A percentile compares a stretch with the other conserved stretches of the same genome.
Conservation (phyloP, 2,329 filamentous ascomycete genomes). For the Zymoseptoria pseudotritici region DNA sequence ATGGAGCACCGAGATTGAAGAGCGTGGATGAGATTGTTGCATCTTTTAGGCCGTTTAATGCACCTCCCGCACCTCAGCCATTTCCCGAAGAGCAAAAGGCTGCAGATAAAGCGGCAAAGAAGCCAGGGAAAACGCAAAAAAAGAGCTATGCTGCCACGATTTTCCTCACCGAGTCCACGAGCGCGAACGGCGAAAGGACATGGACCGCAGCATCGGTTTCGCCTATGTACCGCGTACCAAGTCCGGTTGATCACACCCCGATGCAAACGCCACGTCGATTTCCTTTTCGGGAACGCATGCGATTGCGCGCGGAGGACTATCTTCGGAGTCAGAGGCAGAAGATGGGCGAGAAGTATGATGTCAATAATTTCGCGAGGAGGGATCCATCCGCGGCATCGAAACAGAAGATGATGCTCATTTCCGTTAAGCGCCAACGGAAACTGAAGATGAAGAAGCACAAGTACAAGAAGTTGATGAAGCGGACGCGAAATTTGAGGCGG, state of each 20-base stretch:
- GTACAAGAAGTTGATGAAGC: slow-evolving; percentile 98
- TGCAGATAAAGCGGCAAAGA: slow-evolving; percentile 4
- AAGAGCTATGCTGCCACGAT: slow-evolving; percentile 40
- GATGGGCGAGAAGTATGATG: slow-evolving; percentile 6
- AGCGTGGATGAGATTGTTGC: slow-evolving; percentile 36
- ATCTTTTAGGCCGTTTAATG: slow-evolving; percentile 65
- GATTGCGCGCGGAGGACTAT: slow-evolving; percentile 54
- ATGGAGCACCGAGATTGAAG: slow-evolving; percentile 22
- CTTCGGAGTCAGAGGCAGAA: slow-evolving; percentile 16
- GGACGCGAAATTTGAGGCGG: slow-evolving; percentile 78
- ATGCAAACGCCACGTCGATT: slow-evolving; percentile 21
- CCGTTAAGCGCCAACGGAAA: slow-evolving; percentile 84
- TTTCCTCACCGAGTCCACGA: slow-evolving; percentile 48
- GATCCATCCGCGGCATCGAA: slow-evolving; percentile 18
- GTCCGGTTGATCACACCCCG: slow-evolving; percentile 30
- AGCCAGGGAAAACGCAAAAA: slow-evolving; percentile 13
- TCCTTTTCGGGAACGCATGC: slow-evolving; percentile 64
- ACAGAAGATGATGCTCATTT: slow-evolving; percentile 67
- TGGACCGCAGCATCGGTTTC: slow-evolving; percentile 45
- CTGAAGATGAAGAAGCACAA: slow-evolving; percentile 99
- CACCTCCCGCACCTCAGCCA: slow-evolving; percentile 71
- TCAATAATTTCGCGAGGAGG: slow-evolving; percentile 6
- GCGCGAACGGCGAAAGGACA: slow-evolving; percentile 43
- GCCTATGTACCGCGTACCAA: slow-evolving; percentile 38
- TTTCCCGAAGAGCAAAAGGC: slow-evolving; percentile 20